These are phyloP conservation scores for Amyloporia xantha DNA, from an alignment of 768 basidiomycete genomes.

Conservation along the genomic window DNA sequence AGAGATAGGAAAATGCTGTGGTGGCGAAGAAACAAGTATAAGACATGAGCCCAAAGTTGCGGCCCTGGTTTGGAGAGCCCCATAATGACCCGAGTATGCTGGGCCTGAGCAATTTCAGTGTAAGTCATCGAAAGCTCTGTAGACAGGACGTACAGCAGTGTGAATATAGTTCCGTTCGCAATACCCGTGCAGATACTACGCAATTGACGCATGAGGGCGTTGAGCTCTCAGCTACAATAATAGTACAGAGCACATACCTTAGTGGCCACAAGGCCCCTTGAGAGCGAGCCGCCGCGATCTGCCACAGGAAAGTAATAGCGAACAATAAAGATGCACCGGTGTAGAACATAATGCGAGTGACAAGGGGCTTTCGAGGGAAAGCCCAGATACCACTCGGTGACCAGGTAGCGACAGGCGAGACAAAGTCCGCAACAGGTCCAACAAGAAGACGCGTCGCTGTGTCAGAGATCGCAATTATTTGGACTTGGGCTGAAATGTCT, in stretches of 20 bases:
- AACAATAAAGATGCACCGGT: constrained; percentile 42
- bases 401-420: constrained; percentile 54
- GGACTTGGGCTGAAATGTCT: constrained; percentile 54
- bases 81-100: constrained; percentile 66
- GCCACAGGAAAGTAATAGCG: constrained; percentile 48
- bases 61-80: constrained; percentile 62
- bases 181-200: constrained; percentile 58
- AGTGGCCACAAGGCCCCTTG: constrained; percentile 60
- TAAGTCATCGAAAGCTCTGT: neutral
- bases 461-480: constrained; percentile 62
- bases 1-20: constrained; percentile 70
- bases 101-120: constrained; percentile 36
- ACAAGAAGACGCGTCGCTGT: constrained; percentile 61
- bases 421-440: constrained; percentile 65
- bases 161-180: constrained; percentile 66
- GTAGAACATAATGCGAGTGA: constrained; percentile 62
- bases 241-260: no score
- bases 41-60: constrained; percentile 71
- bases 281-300: constrained; percentile 39
- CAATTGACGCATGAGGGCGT: no score
- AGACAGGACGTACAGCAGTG: constrained; percentile 49
- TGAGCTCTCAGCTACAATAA: no score
- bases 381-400: constrained; percentile 30
- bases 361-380: constrained; percentile 41
- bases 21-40: constrained; percentile 76